Evolutionary conservation across 2,329 filamentous ascomycete species (phyloP).

Genomic region (Talaromyces sp.): DNA sequence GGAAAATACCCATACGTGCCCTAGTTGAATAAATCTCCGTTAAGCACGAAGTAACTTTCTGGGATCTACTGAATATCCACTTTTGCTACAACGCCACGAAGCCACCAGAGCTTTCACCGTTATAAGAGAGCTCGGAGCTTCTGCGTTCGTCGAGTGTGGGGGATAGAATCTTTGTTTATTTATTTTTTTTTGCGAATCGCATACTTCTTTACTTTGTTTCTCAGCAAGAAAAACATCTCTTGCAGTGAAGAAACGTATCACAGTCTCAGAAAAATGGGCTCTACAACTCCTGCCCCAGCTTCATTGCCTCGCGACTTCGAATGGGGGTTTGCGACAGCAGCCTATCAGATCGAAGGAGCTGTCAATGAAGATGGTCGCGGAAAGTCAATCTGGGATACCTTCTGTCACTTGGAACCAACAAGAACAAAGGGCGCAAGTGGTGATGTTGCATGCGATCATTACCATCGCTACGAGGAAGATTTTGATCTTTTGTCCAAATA

Average conservation of each 20-base stretch:
- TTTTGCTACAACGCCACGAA: neutral
- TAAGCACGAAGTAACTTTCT: neutral
- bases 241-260: neutral
- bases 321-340: conserved; percentile 42
- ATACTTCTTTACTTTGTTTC: neutral
- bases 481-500: conserved; percentile 30
- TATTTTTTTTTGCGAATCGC: neutral
- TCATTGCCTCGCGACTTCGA: conserved; percentile 35
- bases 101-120: neutral
- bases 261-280: neutral
- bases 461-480: conserved; percentile 49
- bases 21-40: neutral
- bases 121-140: neutral
- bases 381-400: conserved; percentile 41
- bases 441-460: conserved; percentile 50
- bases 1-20: neutral
- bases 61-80: neutral
- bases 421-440: conserved; percentile 40
- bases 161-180: no score
- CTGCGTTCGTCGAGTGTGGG: neutral
- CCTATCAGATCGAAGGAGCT: conserved; percentile 46
- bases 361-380: conserved; percentile 37
- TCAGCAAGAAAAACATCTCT: neutral
- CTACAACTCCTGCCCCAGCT: neutral
- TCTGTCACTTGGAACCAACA: conserved; percentile 32